phyloP scores from a whole-genome alignment of 75 land plant genomes.

The Picea glauca region DNA sequence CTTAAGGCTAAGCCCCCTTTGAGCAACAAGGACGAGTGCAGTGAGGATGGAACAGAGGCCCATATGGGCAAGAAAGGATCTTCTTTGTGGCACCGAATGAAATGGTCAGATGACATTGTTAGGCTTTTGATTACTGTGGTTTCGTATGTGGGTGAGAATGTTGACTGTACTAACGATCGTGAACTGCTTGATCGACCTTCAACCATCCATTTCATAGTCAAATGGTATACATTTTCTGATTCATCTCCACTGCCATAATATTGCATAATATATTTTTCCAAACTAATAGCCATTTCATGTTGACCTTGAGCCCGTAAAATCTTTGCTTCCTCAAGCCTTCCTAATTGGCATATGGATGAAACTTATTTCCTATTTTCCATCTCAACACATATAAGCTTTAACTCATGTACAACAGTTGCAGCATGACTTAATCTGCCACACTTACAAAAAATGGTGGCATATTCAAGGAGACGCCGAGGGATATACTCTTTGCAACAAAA shows the following conservation, averaged over 20 bases:
- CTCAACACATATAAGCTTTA: slow-evolving; percentile 48
- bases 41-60: too few species aligned
- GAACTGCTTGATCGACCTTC: slow-evolving; percentile 81
- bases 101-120: too few species aligned
- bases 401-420: slow-evolving; percentile 10
- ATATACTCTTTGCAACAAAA: slow-evolving; percentile 48
- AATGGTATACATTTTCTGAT: slow-evolving; percentile 60
- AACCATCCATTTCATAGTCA: slow-evolving; percentile 95
- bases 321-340: slow-evolving; percentile 96
- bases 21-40: too few species aligned
- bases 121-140: too few species aligned
- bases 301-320: slow-evolving; percentile 83
- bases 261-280: slow-evolving; percentile 63
- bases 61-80: too few species aligned
- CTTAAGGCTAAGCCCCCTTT: too few species aligned
- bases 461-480: not conserved
- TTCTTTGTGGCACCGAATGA: too few species aligned
- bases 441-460: too few species aligned
- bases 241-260: slow-evolving; percentile 37
- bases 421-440: too few species aligned
- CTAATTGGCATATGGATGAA: slow-evolving; percentile 34
- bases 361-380: slow-evolving; percentile 17
- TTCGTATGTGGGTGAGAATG: too few species aligned
- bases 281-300: slow-evolving; percentile 83
- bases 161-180: too few species aligned